Percentiles rank a stretch among this genome's conserved stretches.
Evolutionary conservation across 768 basidiomycete genomes (phyloP).

Genomic region (Cystofilobasidium macerans): DNA sequence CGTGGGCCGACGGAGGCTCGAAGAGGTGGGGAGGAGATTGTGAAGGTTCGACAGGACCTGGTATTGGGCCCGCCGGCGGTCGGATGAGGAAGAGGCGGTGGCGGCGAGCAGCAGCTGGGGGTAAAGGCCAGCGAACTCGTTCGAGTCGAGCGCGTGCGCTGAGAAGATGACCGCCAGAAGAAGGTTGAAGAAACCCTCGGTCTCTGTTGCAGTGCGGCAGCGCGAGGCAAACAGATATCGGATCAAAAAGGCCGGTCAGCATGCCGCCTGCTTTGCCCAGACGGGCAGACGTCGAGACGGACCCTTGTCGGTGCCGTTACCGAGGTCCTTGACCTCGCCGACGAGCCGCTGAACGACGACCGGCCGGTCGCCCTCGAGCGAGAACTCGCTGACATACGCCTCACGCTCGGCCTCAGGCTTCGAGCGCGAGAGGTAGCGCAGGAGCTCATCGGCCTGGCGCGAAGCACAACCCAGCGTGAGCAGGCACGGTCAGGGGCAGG

Average conservation of each 20-base stretch:
- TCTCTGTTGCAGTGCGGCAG: conserved; percentile 44
- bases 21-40: conserved; percentile 59
- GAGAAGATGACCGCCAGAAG: conserved; percentile 60
- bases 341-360: conserved; percentile 52
- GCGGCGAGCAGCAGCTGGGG: conserved; percentile 48
- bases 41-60: conserved; percentile 71
- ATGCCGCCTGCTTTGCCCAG: too few species aligned
- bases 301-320: conserved; percentile 72
- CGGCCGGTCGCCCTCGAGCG: conserved; percentile 28
- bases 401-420: conserved; percentile 58
- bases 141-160: conserved; percentile 43
- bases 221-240: background rate
- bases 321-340: conserved; percentile 54
- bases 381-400: conserved; percentile 55
- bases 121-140: conserved; percentile 19
- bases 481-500: background rate
- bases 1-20: conserved; percentile 53
- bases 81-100: conserved; percentile 44
- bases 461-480: background rate
- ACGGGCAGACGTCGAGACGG: conserved; percentile 29
- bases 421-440: conserved; percentile 59
- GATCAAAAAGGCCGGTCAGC: too few species aligned
- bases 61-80: conserved; percentile 55
- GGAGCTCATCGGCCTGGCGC: conserved; percentile 60
- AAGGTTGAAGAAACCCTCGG: conserved; percentile 80